Evolutionary conservation across 1,284 basidiomycete genomes (phyloP).

Genomic region (Flammula alnicola): DNA sequence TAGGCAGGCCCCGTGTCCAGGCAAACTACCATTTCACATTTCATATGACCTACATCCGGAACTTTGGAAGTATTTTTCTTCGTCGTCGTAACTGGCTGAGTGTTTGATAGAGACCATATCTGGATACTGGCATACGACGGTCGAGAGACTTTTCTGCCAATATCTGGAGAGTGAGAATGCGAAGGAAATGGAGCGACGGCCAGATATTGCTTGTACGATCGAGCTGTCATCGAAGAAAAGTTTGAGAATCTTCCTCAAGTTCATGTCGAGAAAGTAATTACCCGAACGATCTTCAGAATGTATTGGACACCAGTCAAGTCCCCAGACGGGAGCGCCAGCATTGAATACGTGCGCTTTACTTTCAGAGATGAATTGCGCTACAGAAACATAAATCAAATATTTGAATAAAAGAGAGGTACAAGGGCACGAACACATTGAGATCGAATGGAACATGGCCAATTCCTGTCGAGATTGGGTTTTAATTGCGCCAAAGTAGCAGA

Average conservation of each 20-base stretch:
- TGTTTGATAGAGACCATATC: constrained; percentile 60
- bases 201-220: constrained; percentile 71
- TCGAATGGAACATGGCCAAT: constrained; percentile 58
- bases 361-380: constrained; percentile 53
- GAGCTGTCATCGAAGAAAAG: constrained; percentile 41
- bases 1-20: constrained; percentile 75
- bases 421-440: constrained; percentile 55
- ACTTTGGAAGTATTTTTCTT: constrained; percentile 8
- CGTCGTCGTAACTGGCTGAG: constrained; percentile 21
- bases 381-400: too few species aligned
- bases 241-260: neutral
- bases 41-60: constrained; percentile 47
- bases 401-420: neutral
- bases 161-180: constrained; percentile 56
- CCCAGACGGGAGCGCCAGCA: constrained; percentile 86
- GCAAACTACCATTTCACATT: constrained; percentile 79
- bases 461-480: constrained; percentile 52
- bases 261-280: constrained; percentile 35
- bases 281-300: constrained; percentile 61
- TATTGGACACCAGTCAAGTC: constrained; percentile 89
- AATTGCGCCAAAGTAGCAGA: constrained; percentile 67
- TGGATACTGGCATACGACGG: constrained; percentile 70
- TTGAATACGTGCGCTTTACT: constrained; percentile 73
- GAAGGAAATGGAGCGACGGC: constrained; percentile 82
- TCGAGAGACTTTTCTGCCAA: constrained; percentile 56